These are phyloP conservation scores for Suillus subluteus DNA, from an alignment of 768 basidiomycete species.

Conservation along the genomic window DNA sequence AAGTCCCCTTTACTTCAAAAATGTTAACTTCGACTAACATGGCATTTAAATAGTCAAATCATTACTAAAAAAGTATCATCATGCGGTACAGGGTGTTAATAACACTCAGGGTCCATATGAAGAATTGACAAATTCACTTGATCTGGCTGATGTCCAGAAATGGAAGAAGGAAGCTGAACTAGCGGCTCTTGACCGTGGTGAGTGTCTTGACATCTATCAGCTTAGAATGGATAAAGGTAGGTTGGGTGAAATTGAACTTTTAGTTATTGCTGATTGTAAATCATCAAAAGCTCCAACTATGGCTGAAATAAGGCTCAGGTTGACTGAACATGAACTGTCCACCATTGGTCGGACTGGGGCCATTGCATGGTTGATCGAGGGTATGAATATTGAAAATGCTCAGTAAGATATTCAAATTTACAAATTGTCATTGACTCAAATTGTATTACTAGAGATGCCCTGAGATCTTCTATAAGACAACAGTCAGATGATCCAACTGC, in stretches of 20 bases:
- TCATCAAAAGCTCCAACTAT: constrained; percentile 6
- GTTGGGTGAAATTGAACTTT: neutral
- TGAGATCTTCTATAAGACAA: too few relatives aligned
- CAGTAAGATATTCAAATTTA: too few relatives aligned
- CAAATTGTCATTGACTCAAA: too few relatives aligned
- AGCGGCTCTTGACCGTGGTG: neutral
- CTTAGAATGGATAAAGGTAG: constrained; percentile 13
- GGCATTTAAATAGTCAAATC: neutral
- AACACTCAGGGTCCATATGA: constrained; percentile 8
- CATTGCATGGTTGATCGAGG: constrained; percentile 4
- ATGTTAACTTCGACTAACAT: neutral
- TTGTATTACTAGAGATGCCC: too few relatives aligned
- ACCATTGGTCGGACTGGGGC: neutral
- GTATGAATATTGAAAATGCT: too few relatives aligned
- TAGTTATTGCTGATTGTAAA: neutral
- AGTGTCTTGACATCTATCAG: constrained; percentile 9
- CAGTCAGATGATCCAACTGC: too few relatives aligned
- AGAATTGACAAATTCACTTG: constrained; percentile 3
- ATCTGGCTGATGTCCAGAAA: neutral
- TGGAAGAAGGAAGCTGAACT: neutral
- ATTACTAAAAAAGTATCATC: constrained; percentile 5
- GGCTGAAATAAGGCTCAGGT: constrained; percentile 4
- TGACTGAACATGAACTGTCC: neutral
- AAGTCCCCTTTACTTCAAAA: neutral
- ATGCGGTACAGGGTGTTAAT: neutral